Percentiles rank a stretch among this genome's conserved stretches.
Conservation (phyloP, 2,329 filamentous ascomycete genomes). For the Pseudogymnoascus sp. region DNA sequence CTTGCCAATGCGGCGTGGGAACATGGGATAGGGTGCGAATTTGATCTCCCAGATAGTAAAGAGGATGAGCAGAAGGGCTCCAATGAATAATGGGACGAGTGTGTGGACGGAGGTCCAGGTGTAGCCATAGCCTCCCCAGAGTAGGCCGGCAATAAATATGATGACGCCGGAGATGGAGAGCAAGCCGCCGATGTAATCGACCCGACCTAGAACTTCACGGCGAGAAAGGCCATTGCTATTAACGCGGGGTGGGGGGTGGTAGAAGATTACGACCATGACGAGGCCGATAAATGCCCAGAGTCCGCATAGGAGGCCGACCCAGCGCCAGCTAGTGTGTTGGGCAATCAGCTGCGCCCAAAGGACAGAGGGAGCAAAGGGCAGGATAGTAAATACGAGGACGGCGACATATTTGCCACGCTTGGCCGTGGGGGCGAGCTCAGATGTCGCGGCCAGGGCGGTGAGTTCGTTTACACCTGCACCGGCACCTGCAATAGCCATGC, state of each 20-base stretch:
- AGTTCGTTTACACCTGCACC: slow-evolving; percentile 61
- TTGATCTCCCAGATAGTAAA: slow-evolving; percentile 48
- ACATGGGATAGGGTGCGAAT: slow-evolving; percentile 38
- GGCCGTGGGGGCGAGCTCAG: slow-evolving; percentile 56
- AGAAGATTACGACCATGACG: slow-evolving; percentile 42
- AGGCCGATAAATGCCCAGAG: slow-evolving; percentile 45
- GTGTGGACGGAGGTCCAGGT: slow-evolving; percentile 47
- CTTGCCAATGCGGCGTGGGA: slow-evolving; percentile 44
- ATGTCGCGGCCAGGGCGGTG: slow-evolving; percentile 57
- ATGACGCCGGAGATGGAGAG: slow-evolving; percentile 41
- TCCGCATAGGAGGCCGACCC: slow-evolving; percentile 43
- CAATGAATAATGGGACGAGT: slow-evolving; percentile 45
- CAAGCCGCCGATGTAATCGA: slow-evolving; percentile 44
- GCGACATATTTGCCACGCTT: slow-evolving; percentile 56
- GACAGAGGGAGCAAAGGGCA: slow-evolving; percentile 52
- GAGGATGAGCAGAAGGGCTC: slow-evolving; percentile 35
- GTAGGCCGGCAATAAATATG: slow-evolving; percentile 35
- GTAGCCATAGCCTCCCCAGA: slow-evolving; percentile 53
- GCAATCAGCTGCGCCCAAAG: slow-evolving; percentile 50
- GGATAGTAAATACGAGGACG: slow-evolving; percentile 48
- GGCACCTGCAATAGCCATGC: slow-evolving; percentile 47
- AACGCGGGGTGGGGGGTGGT: slow-evolving; percentile 42
- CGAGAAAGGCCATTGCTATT: slow-evolving; percentile 32
- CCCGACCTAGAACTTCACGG: slow-evolving; percentile 32
- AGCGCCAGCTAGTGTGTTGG: slow-evolving; percentile 42